phyloP scores from a whole-genome alignment of 257 asterid genomes.

The Rauvolfia tetraphylla region DNA sequence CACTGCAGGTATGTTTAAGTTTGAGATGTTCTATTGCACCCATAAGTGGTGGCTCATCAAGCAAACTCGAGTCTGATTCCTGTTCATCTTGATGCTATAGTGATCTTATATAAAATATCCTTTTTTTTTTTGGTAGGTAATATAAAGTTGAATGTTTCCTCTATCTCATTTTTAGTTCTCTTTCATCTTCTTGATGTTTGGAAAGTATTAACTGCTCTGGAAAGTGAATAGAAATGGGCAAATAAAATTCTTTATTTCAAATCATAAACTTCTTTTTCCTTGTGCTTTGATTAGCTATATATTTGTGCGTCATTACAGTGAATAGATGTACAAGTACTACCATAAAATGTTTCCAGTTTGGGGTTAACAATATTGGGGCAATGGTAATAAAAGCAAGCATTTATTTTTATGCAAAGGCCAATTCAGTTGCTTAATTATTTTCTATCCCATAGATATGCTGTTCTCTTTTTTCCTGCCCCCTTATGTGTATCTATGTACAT shows the following conservation, averaged over 20 bases:
- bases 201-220: background rate
- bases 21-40: background rate
- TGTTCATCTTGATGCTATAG: background rate
- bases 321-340: background rate
- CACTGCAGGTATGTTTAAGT: slow-evolving; percentile 79
- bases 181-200: background rate
- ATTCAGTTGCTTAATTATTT: background rate
- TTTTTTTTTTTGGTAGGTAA: background rate
- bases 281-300: background rate
- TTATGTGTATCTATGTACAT: background rate
- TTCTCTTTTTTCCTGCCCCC: background rate
- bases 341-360: background rate
- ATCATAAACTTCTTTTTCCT: background rate
- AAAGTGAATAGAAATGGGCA: background rate
- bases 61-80: background rate
- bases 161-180: background rate
- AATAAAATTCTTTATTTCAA: background rate
- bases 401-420: background rate
- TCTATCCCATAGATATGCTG: background rate
- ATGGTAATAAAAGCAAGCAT: background rate
- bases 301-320: background rate
- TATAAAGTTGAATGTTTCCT: background rate
- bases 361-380: background rate
- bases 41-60: background rate
- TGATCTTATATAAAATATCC: background rate